phyloP scores from a whole-genome alignment of 2,329 filamentous ascomycete genomes.

The Phialemoniopsis sp. region DNA sequence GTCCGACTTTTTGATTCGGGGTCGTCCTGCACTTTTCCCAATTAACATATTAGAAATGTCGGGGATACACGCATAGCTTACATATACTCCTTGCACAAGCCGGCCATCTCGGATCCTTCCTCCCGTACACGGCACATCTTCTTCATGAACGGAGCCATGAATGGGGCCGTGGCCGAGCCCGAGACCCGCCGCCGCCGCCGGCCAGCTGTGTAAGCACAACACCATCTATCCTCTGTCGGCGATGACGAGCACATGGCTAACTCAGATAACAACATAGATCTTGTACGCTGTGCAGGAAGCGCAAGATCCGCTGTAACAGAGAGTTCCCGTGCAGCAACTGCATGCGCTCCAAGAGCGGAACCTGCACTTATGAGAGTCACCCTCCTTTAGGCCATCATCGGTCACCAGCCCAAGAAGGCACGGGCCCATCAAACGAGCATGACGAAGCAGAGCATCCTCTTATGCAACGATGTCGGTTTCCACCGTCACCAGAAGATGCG shows the following conservation, averaged over 20 bases:
- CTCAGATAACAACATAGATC: conserved; percentile 23
- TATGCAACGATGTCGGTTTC: background rate
- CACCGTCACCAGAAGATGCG: conserved; percentile 2
- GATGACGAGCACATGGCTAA: too few relatives aligned
- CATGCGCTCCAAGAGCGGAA: conserved; percentile 19
- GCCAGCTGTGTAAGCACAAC: conserved; percentile 8
- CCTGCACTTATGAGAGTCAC: conserved; percentile 15
- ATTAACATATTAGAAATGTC: too few relatives aligned
- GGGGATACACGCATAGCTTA: too few relatives aligned
- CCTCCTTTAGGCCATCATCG: too few relatives aligned
- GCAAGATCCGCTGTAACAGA: conserved; percentile 40
- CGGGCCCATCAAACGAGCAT: conserved; percentile 5
- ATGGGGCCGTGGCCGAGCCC: background rate
- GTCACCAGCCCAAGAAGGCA: conserved; percentile 5
- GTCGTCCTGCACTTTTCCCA: too few relatives aligned
- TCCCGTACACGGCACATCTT: too few relatives aligned
- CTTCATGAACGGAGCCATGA: too few relatives aligned
- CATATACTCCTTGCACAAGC: too few relatives aligned
- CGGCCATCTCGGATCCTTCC: too few relatives aligned
- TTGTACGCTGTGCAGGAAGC: conserved; percentile 34
- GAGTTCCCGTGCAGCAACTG: conserved; percentile 36
- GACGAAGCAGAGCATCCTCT: background rate
- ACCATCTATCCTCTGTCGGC: conserved; percentile 5
- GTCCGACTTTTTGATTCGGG: too few relatives aligned
- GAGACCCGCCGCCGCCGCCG: background rate